Evolutionary conservation across 495 filamentous ascomycete genomes (phyloP), one percentile per base, ranked within the genome.

Genomic region (Neurospora pannonica): DNA sequence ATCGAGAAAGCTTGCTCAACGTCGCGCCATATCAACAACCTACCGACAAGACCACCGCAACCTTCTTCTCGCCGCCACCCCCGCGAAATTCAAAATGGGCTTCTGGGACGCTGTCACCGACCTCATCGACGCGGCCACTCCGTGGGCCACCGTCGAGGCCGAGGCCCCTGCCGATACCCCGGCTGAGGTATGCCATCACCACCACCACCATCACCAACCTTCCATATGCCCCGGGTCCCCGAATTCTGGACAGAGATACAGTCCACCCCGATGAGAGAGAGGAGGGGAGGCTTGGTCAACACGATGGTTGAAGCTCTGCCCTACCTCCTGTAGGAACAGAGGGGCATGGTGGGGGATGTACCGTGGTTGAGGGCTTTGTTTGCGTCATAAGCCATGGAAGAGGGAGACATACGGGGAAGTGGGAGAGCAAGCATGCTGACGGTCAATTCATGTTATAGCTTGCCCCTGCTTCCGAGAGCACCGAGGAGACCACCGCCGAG

Each of bases 91-190:
- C 78, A 83, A 78, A 78, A 89, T 89, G 87, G 87, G 86, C 82
- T 84, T 88, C 83, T 89, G 86, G 84, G 86, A 88, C 81, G 79
- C 81, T 77, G 83, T 87, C 72, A 82, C 80, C 72, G 87, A 88
- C 81, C 81, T 89, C 77, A 79, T 87, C 77, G 86, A 88, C 80
- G 87, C 87, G 70, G 86, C 85, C 72, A 80, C 82, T 81, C 88
- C 88, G 77, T 89, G 86, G 87, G 80, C 80, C 74, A 83, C 84
- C 71, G 87, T 82, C 76, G 86, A 88, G 80, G 87, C 87, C 72
- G 87, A 89, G 79, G 87, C 87, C 31, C 84, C 85, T 71, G 83
- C 83, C 72, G 78, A 82, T 71, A 78, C 77, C 37, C 76, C 75
- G 76, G 81, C 54, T 8, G 54, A 67, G 54, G 54, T 67, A 67